Conservation (phyloP, 2,329 filamentous ascomycete species). For the Rhynchosporium agropyri region DNA sequence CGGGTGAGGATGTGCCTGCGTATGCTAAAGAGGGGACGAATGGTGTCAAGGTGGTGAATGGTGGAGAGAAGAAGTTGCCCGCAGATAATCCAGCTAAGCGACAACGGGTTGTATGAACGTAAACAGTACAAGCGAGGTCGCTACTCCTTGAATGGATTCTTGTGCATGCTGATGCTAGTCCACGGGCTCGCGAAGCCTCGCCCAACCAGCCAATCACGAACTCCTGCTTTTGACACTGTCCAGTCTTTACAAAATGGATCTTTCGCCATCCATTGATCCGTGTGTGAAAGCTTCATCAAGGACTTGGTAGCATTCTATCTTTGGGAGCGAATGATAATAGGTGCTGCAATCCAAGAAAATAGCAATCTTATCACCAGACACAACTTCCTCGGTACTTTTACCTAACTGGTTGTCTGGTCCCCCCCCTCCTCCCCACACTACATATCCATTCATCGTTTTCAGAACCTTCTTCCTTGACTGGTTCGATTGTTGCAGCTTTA, state of each 20-base stretch:
- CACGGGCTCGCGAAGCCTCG: too few species aligned
- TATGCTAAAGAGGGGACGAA: conserved; percentile 23
- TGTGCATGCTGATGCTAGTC: too few species aligned
- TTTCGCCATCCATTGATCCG: conserved; percentile 34
- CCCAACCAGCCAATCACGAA: too few species aligned
- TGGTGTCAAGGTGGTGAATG: conserved; percentile 13
- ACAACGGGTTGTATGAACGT: conserved; percentile 8
- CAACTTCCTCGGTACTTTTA: conserved; percentile 9
- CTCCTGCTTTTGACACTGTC: too few species aligned
- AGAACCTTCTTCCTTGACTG: conserved; percentile 19
- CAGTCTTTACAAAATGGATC: background rate
- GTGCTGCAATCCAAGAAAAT: conserved; percentile 31
- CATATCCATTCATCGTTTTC: conserved; percentile 23
- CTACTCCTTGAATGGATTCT: too few species aligned
- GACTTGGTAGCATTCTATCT: conserved; percentile 19
- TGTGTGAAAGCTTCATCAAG: conserved; percentile 32
- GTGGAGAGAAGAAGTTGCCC: background rate
- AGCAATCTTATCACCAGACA: conserved; percentile 25
- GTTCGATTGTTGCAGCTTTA: conserved; percentile 23
- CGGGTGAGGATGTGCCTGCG: conserved; percentile 30
- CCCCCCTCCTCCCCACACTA: conserved; percentile 20
- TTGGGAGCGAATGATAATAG: conserved; percentile 22
- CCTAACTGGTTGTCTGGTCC: conserved; percentile 26
- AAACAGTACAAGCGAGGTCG: too few species aligned
- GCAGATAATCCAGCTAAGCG: conserved; percentile 14